Evolutionary conservation across 768 basidiomycete species (phyloP).

Genomic region (Nevesoporus exiguus): DNA sequence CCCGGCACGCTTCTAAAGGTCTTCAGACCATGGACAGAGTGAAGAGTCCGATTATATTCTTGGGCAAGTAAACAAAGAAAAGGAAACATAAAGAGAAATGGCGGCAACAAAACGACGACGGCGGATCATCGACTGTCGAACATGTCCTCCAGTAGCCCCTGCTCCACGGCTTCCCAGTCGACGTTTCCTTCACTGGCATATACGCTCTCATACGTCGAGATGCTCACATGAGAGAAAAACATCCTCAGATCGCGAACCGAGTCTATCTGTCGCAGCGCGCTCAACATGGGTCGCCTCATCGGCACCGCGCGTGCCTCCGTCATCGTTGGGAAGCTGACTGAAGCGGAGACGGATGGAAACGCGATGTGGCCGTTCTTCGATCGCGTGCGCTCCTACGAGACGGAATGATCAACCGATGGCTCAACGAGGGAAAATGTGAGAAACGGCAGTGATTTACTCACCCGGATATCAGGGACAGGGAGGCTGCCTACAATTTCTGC

Average conservation of each 20-base stretch:
- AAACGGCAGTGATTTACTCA: conserved; percentile 1
- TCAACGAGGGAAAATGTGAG: background rate
- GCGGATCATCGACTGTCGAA: conserved; percentile 68
- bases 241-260: conserved; percentile 83
- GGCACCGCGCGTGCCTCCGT: conserved; percentile 45
- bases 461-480: conserved; percentile 42
- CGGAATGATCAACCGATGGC: background rate
- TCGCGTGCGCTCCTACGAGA: conserved; percentile 26
- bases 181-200: conserved; percentile 79
- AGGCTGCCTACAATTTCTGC: conserved; percentile 77
- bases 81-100: conserved; percentile 1
- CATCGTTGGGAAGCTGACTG: conserved; percentile 26
- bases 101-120: background rate
- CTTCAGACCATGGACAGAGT: too few relatives aligned
- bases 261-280: conserved; percentile 65
- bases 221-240: conserved; percentile 89
- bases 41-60: conserved; percentile 4
- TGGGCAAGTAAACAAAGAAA: background rate
- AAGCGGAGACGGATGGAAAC: conserved; percentile 21
- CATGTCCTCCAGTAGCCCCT: conserved; percentile 77
- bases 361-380: conserved; percentile 20
- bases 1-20: background rate
- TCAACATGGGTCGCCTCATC: conserved; percentile 74
- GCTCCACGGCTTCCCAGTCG: conserved; percentile 90
- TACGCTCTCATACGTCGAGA: conserved; percentile 85